Evolutionary conservation across 2,329 filamentous ascomycete species (phyloP).

Genomic region (Xylaria hypoxylon): DNA sequence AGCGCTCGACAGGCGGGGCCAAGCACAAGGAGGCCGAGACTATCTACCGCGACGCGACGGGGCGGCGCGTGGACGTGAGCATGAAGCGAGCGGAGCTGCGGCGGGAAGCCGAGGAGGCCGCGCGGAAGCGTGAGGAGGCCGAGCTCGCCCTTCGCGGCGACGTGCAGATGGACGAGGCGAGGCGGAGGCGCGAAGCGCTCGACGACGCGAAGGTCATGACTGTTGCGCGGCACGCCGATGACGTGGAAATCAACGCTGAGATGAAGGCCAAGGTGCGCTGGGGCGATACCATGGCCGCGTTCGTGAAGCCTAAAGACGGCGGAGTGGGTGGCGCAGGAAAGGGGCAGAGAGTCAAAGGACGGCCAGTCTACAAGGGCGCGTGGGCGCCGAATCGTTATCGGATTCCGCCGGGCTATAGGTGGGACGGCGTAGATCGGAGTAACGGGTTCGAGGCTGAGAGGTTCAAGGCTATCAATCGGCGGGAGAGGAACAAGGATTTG

Average conservation of each 20-base stretch:
- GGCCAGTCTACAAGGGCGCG: constrained; percentile 80
- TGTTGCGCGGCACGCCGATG: constrained; percentile 83
- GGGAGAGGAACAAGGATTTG: constrained; percentile 79
- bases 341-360: constrained; percentile 54
- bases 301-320: constrained; percentile 67
- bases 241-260: constrained; percentile 86
- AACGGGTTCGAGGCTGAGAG: constrained; percentile 95
- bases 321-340: constrained; percentile 49
- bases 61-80: constrained; percentile 90
- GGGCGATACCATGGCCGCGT: constrained; percentile 93
- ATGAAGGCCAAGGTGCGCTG: constrained; percentile 81
- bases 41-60: constrained; percentile 94
- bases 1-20: constrained; percentile 20
- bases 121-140: constrained; percentile 78
- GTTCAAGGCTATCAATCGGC: constrained; percentile 87
- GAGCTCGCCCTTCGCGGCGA: constrained; percentile 83
- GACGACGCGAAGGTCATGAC: constrained; percentile 86
- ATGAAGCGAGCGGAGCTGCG: constrained; percentile 90
- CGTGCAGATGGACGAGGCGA: constrained; percentile 79
- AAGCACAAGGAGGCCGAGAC: constrained; percentile 79
- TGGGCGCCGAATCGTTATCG: constrained; percentile 93
- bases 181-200: constrained; percentile 73
- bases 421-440: constrained; percentile 95
- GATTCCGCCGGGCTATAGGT: constrained; percentile 90
- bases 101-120: constrained; percentile 71